Base-by-base conservation (phyloP, 2,329 filamentous ascomycete species). In the Penicillium brasilianum region DNA sequence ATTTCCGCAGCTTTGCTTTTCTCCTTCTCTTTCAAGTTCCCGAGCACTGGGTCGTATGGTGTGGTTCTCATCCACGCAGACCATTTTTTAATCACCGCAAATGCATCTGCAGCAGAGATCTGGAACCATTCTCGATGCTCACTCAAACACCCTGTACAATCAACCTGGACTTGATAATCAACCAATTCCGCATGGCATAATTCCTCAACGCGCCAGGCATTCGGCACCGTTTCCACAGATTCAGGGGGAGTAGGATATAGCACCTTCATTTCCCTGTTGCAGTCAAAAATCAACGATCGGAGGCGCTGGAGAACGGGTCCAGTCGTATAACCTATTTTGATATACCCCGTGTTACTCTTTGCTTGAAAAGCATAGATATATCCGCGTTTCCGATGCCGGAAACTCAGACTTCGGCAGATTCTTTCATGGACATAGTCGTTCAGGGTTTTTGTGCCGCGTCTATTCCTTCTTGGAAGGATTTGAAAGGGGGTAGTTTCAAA, bases 311-410 rank as follows among this genome's bases (percentile, higher is more conserved):
- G 37, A 14, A 60, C 34, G 8, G 58, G 22, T n/a, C 7, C 7
- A 32, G 53, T 57, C 6, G 58, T 60, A 60, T 57, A 57, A 49
- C 58, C 58, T 20, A 60, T 57, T 57, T 60, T 60, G 9, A 56
- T 14, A 28, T 30, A 56, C 4, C 52, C 52, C 32, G 43, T 7
- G 18, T 43, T 46, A n/a, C 36, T 39, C 44, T 60, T 36, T 36
- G 20, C 34, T 55, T 60, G 34, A 41, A 44, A 44, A 18, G 51
- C 30, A 32, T 60, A 60, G 20, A 60, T 25, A 39, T 60, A 60
- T n/a, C 58, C 58, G 14, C 16, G n/a, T 18, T 51, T 51, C 20
- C 28, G 49, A 51, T 51, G 7, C 14, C 16, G 2, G 30, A 8
- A 18, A 34, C 28, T 36, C 30, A 51, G 28, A 28, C 30, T 49